Evolutionary conservation across 2,329 filamentous ascomycete genomes (phyloP).

Genomic region (Daldinia sp.): DNA sequence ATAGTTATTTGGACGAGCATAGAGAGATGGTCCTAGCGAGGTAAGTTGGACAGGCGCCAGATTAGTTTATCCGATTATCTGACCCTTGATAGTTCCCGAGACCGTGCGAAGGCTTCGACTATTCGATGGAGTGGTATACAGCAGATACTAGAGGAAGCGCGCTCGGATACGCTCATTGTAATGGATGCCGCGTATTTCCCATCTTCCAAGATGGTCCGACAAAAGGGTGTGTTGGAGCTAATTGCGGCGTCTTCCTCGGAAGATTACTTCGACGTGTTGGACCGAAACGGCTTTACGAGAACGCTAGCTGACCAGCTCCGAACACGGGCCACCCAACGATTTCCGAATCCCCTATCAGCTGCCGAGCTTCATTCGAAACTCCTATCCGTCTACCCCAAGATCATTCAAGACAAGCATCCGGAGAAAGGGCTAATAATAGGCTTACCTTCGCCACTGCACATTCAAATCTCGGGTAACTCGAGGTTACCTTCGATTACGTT

Average conservation of each 20-base stretch:
- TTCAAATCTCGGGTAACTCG: slow-evolving; percentile 63
- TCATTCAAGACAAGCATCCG: slow-evolving; percentile 59
- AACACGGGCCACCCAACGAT: slow-evolving; percentile 55
- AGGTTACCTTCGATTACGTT: slow-evolving; percentile 65
- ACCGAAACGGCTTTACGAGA: slow-evolving; percentile 61
- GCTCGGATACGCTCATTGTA: slow-evolving; percentile 63
- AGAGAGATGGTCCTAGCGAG: slow-evolving; percentile 66
- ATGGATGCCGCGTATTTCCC: slow-evolving; percentile 68
- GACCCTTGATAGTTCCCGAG: slow-evolving; percentile 54
- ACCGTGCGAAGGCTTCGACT: slow-evolving; percentile 54
- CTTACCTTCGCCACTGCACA: slow-evolving; percentile 63
- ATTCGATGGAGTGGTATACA: slow-evolving; percentile 66
- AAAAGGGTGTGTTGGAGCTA: slow-evolving; percentile 63
- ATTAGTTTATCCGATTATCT: slow-evolving; percentile 20
- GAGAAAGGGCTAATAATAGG: slow-evolving; percentile 58
- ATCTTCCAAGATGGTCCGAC: slow-evolving; percentile 60
- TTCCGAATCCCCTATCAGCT: slow-evolving; percentile 56
- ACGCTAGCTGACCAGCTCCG: slow-evolving; percentile 60
- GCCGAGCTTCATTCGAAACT: slow-evolving; percentile 64
- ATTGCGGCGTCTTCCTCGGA: slow-evolving; percentile 64
- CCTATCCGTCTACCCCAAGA: slow-evolving; percentile 59
- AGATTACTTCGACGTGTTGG: slow-evolving; percentile 57
- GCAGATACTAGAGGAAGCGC: slow-evolving; percentile 63
- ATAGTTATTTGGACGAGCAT: slow-evolving; percentile 62
- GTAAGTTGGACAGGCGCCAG: slow-evolving; percentile 47